Conservation (phyloP, 768 basidiomycete species). For the Mycena filopes region DNA sequence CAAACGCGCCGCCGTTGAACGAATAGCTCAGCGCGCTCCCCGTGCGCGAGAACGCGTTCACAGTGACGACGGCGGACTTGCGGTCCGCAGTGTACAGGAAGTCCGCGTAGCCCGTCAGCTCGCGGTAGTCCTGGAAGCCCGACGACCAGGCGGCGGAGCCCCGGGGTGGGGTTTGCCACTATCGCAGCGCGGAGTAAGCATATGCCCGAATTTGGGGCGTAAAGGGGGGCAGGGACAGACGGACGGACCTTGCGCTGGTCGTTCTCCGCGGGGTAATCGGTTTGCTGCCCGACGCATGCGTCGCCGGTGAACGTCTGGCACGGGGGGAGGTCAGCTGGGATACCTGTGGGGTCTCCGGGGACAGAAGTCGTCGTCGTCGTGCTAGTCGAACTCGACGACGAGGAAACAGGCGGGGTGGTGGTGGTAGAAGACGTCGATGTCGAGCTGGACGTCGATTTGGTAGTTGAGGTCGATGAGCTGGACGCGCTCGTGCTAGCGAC, state of each 20-base stretch:
- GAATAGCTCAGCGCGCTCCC: conserved; percentile 8
- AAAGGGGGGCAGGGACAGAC: no score
- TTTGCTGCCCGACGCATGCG: conserved; percentile 20
- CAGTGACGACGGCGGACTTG: conserved; percentile 13
- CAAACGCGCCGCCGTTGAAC: conserved; percentile 20
- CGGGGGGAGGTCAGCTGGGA: conserved; percentile 8
- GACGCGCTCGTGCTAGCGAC: not conserved
- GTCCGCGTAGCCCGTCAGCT: conserved; percentile 22
- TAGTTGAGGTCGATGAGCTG: not conserved
- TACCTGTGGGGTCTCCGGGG: not conserved
- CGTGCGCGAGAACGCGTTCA: conserved; percentile 13
- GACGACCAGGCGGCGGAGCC: not conserved
- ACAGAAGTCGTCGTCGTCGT: conserved; percentile 11
- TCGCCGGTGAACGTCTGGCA: conserved; percentile 20
- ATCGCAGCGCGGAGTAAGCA: not conserved
- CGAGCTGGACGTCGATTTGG: not conserved
- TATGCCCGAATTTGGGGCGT: no score
- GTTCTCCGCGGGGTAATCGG: conserved; percentile 20
- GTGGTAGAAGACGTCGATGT: conserved; percentile 4
- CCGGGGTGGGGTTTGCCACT: conserved; percentile 21
- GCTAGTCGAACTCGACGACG: conserved; percentile 6
- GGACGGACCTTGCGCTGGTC: conserved; percentile 16
- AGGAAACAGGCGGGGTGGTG: not conserved
- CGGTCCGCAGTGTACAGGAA: conserved; percentile 16
- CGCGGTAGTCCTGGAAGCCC: conserved; percentile 22